Evolutionary conservation across 1,284 basidiomycete species (phyloP).

Genomic region (Wolfiporia cocos): DNA sequence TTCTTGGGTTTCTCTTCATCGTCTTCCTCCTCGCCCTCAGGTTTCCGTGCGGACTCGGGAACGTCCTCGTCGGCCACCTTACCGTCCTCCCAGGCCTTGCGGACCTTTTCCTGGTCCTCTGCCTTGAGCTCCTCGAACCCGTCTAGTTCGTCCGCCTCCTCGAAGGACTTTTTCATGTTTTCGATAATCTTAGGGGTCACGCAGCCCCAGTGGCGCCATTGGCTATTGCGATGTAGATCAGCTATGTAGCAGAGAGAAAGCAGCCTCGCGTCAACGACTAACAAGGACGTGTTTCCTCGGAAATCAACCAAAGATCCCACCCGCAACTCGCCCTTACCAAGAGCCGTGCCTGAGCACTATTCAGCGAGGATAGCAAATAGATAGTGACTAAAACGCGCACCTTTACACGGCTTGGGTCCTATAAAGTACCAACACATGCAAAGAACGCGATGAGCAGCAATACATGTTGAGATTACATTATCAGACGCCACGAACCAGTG

Average conservation of each 20-base stretch:
- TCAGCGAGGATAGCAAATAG: conserved; percentile 9
- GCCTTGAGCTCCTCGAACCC: conserved; percentile 63
- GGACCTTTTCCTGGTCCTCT: conserved; percentile 62
- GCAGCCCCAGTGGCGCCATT: conserved; percentile 84
- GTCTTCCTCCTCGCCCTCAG: conserved; percentile 39
- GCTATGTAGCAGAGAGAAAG: background rate
- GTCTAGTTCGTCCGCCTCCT: conserved; percentile 59
- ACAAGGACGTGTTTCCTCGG: conserved; percentile 68
- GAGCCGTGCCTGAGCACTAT: conserved; percentile 48
- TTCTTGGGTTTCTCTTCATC: conserved; percentile 34
- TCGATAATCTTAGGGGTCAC: conserved; percentile 60
- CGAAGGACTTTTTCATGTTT: conserved; percentile 67
- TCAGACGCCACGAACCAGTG: conserved; percentile 55
- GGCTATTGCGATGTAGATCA: conserved; percentile 29
- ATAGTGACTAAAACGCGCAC: conserved; percentile 29
- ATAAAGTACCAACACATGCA: conserved; percentile 20
- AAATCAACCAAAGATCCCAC: conserved; percentile 77
- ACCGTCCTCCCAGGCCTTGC: conserved; percentile 65
- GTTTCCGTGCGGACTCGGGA: conserved; percentile 63
- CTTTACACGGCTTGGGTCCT: conserved; percentile 79
- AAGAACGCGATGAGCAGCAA: conserved; percentile 22
- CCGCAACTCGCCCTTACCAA: conserved; percentile 69
- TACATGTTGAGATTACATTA: conserved; percentile 9
- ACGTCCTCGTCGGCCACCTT: conserved; percentile 77
- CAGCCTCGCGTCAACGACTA: conserved; percentile 27